Evolutionary conservation across 805 yeast genomes (phyloP).

Genomic region (Alloascoidea hylecoeti): DNA sequence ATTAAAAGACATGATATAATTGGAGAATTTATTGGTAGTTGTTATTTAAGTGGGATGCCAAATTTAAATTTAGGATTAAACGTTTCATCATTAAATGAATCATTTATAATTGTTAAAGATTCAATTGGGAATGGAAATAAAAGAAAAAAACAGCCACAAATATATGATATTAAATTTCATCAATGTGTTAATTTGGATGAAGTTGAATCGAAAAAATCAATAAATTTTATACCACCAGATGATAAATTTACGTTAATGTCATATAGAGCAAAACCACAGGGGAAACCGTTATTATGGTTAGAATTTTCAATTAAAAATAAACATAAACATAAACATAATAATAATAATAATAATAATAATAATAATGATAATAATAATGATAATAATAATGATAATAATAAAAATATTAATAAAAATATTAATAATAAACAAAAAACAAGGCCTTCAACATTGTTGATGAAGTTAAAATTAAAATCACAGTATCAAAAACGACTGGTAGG

Average conservation of each 20-base stretch:
- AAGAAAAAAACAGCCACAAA: slow-evolving; percentile 16
- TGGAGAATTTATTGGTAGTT: slow-evolving; percentile 62
- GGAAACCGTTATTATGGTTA: slow-evolving; percentile 36
- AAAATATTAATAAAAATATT: neutral
- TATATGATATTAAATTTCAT: slow-evolving; percentile 68
- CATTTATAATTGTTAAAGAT: too few species aligned
- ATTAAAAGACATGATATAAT: slow-evolving; percentile 52
- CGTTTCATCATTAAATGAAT: slow-evolving; percentile 26
- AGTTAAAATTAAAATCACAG: slow-evolving; percentile 40
- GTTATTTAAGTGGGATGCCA: slow-evolving; percentile 88
- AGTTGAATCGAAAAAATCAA: slow-evolving; percentile 39
- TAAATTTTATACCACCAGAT: slow-evolving; percentile 83
- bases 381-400: neutral
- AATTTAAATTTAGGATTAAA: slow-evolving; percentile 63
- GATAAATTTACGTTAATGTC: slow-evolving; percentile 62
- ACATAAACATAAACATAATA: too few species aligned
- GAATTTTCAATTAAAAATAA: slow-evolving; percentile 32
- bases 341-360: too few species aligned
- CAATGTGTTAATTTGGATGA: slow-evolving; percentile 74
- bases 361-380: too few species aligned
- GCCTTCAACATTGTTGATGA: slow-evolving; percentile 20
- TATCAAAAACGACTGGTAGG: slow-evolving; percentile 54
- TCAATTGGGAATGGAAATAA: too few species aligned
- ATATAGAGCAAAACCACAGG: slow-evolving; percentile 27
- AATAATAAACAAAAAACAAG: neutral